These are phyloP conservation scores for Brassica nigra DNA, from an alignment of 345 rosid genomes.

Conservation along the genomic window DNA sequence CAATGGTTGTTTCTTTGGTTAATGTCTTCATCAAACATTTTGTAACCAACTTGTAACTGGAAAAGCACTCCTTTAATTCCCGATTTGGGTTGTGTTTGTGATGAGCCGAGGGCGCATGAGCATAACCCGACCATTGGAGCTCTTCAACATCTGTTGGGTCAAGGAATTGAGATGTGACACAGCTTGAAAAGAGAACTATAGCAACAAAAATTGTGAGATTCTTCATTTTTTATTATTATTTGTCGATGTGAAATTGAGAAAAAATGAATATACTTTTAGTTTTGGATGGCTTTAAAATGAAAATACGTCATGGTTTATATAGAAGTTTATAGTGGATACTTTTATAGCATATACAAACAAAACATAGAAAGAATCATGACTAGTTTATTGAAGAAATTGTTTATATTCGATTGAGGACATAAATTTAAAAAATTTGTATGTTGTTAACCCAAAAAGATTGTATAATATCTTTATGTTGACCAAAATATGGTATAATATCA, in stretches of 20 bases:
- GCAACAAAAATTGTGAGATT: neutral
- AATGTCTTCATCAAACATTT: neutral
- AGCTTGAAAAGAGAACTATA: constrained; percentile 5
- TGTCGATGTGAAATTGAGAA: neutral
- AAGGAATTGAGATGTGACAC: constrained; percentile 14
- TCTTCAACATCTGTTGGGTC: neutral
- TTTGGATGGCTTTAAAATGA: neutral
- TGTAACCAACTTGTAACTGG: neutral
- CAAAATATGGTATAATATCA: neutral
- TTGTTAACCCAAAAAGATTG: neutral
- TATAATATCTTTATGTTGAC: neutral
- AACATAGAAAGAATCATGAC: neutral
- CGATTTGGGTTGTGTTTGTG: neutral
- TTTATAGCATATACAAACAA: neutral
- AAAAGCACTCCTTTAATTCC: neutral
- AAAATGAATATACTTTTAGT: neutral
- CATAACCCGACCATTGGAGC: neutral
- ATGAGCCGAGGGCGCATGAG: neutral
- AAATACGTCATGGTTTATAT: neutral
- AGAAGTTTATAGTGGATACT: neutral
- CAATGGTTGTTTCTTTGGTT: neutral
- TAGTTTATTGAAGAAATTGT: neutral
- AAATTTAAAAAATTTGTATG: neutral
- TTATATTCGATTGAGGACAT: neutral
- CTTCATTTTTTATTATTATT: neutral